phyloP scores from a whole-genome alignment of 352 stramenopile genomes.

The Phytophthora melonis region DNA sequence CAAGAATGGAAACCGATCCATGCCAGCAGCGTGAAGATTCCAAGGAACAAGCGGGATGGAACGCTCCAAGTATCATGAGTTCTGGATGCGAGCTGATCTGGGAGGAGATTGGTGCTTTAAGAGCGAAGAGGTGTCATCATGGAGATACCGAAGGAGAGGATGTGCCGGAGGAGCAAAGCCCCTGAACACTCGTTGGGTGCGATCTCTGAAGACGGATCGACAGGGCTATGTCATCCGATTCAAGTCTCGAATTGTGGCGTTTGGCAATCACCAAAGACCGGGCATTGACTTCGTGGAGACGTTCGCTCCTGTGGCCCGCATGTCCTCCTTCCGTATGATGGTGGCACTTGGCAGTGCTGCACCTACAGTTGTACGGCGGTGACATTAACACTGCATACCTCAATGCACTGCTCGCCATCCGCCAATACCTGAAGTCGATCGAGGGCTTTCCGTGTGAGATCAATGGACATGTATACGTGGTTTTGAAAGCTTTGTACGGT shows the following conservation, averaged over 20 bases:
- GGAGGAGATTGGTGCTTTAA: background rate
- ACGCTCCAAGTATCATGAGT: background rate
- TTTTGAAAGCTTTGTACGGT: background rate
- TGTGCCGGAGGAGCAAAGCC: background rate
- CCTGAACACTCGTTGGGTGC: background rate
- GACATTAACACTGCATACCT: background rate
- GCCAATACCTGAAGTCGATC: background rate
- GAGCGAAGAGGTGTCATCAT: background rate
- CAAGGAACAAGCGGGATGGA: background rate
- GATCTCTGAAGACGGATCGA: background rate
- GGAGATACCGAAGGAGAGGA: background rate
- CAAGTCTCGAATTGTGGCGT: background rate
- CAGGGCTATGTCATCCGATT: background rate
- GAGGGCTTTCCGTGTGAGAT: conserved; percentile 1
- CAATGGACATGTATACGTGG: background rate
- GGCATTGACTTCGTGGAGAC: too few relatives aligned
- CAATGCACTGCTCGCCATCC: background rate
- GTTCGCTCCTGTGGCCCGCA: too few relatives aligned
- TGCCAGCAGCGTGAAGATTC: background rate
- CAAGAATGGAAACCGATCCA: background rate
- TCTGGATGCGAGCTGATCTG: background rate
- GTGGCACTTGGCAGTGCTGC: background rate
- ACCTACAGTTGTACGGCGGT: background rate
- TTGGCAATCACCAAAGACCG: too few relatives aligned
- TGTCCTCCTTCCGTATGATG: background rate